phyloP scores from a whole-genome alignment of 140 eudicot species.

The Oenanthe javanica region DNA sequence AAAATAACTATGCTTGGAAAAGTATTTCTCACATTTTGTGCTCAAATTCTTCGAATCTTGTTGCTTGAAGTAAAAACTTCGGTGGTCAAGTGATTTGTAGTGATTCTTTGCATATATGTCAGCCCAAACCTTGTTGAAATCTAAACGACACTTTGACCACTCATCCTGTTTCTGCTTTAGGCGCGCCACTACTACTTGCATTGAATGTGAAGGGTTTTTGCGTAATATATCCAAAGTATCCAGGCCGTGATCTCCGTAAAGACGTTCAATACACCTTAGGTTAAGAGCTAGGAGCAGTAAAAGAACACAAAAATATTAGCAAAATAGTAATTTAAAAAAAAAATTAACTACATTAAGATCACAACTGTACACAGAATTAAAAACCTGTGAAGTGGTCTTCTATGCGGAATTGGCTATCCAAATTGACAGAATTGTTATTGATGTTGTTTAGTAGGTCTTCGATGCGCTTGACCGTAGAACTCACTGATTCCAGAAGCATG shows the following conservation, averaged over 20 bases:
- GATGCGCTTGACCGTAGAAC: conserved; percentile 66
- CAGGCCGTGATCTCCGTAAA: conserved; percentile 96
- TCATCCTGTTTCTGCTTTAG: conserved; percentile 88
- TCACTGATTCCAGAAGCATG: conserved; percentile 97
- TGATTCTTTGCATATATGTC: conserved; percentile 86
- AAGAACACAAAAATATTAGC: not conserved
- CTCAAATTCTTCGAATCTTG: conserved; percentile 97
- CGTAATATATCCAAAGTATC: conserved; percentile 88
- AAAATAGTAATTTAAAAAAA: not conserved
- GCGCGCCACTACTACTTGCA: conserved; percentile 76
- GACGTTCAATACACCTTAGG: conserved; percentile 89
- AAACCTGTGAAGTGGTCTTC: conserved; percentile 85
- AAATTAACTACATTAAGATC: not conserved
- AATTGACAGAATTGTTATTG: conserved; percentile 31
- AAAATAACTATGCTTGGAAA: not conserved
- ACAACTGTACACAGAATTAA: not conserved
- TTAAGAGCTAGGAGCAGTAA: conserved; percentile 49
- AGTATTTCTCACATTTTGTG: conserved; percentile 52
- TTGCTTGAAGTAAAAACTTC: conserved; percentile 98
- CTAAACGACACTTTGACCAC: conserved; percentile 82
- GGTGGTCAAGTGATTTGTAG: conserved; percentile 93
- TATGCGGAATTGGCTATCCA: conserved; percentile 53
- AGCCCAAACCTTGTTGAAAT: conserved; percentile 97
- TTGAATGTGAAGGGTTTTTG: conserved; percentile 54
- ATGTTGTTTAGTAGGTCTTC: conserved; percentile 67